Base-by-base conservation (phyloP, 768 basidiomycete species). In the Coprinellus micaceus region DNA sequence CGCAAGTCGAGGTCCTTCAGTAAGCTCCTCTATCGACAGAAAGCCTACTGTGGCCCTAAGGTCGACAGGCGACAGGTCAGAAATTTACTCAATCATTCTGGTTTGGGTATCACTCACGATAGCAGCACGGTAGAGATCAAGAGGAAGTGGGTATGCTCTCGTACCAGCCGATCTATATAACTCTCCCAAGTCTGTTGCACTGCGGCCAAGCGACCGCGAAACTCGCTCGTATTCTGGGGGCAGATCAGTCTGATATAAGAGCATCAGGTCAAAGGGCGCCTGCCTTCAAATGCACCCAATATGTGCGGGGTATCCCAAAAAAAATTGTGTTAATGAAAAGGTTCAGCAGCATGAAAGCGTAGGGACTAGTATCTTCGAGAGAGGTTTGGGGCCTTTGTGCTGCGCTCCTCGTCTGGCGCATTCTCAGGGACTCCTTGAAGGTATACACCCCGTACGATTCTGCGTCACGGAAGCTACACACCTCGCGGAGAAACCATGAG, bases 141-240 rank as follows among this genome's bases (percentile, higher is more conserved):
- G 19, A 83, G 68, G 58, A 84, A 82, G 55, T 83, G 76, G 9
- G 80, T 79, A 61, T 82, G 83, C 59, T 83, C 82, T 56, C 76
- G 70, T 4, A 79, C 77, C 4, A 84, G 71, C 33, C 79, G 75
- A 33, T 75, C 71, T 22, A 81, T 76, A 54, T 82, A 82, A 15
- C 59, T 63, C 51, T 78, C 71, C 81, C 82, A 84, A 39, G 71
- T 77, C 46, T 71, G 64, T 59, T 80, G 76, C n/a, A 82, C 69
- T 37, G 70, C 76, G 2, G 73, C 68, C 24, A 82, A 67, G 15
- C 81, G 75, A 2, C 80, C 81, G 1, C 77, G 75, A 59, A 77
- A 81, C 64, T 79, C 76, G 55, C 76, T 75, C 0, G 78, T 77
- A 13, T 60, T 59, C 68, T 77, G 44, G 4, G 48, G 39, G 24